Percentiles rank a stretch among this genome's conserved stretches.
These are phyloP conservation scores for Protomyces pachydermus DNA, from an alignment of 1,139 yeast species.

Conservation along the genomic window DNA sequence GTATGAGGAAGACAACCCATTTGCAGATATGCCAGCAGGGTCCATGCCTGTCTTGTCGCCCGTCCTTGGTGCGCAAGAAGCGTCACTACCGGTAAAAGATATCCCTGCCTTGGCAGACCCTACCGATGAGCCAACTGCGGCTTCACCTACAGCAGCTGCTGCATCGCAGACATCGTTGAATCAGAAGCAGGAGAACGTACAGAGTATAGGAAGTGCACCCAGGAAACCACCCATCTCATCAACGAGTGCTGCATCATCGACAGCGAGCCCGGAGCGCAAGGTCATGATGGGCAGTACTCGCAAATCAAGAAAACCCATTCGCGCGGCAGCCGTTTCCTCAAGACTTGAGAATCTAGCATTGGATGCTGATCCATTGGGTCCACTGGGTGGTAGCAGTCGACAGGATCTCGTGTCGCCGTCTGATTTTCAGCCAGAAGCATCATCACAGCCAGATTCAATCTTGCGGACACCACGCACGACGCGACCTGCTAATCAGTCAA, in stretches of 20 bases:
- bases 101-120: background rate
- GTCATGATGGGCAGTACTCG: background rate
- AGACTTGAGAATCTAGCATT: slow-evolving; percentile 16
- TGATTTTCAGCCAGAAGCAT: background rate
- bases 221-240: background rate
- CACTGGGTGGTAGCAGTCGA: background rate
- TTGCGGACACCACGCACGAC: background rate
- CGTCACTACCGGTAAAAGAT: background rate
- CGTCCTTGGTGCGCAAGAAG: background rate
- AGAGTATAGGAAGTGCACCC: background rate
- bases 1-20: slow-evolving; percentile 25
- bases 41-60: background rate
- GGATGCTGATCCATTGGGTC: slow-evolving; percentile 20
- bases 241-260: background rate
- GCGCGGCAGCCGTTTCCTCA: slow-evolving; percentile 21
- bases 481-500: background rate
- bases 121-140: background rate
- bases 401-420: background rate
- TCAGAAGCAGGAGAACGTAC: background rate
- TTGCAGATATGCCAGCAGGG: slow-evolving; percentile 23
- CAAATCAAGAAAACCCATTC: slow-evolving; percentile 11
- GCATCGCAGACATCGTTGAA: background rate
- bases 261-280: background rate
- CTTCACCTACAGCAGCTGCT: background rate
- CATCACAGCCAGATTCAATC: background rate